A percentile compares a stretch with the other conserved stretches of the same genome.
Conservation (phyloP, 768 basidiomycete species). For the Suillus plorans region DNA sequence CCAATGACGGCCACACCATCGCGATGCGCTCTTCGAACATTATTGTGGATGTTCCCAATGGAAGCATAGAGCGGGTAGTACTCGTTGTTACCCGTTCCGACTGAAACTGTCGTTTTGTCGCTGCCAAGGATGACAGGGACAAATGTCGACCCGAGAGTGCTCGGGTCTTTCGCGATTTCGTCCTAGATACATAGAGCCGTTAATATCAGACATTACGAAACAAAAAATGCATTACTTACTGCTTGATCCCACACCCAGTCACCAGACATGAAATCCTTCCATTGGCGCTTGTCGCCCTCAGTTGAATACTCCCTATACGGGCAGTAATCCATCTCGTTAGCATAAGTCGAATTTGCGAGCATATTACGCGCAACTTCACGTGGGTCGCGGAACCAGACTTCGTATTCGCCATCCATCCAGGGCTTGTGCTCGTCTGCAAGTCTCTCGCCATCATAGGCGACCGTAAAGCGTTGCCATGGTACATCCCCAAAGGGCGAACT, state of each 20-base stretch:
- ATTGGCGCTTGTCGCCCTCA: neutral
- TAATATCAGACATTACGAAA: neutral
- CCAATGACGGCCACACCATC: too few species aligned
- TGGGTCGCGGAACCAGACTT: neutral
- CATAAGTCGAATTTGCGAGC: neutral
- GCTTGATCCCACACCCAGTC: neutral
- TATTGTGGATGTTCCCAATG: slow-evolving; percentile 22
- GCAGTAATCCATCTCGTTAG: neutral
- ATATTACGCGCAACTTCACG: neutral
- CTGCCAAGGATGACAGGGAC: slow-evolving; percentile 23
- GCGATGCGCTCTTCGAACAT: too few species aligned
- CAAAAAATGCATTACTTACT: neutral
- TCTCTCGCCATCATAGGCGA: neutral
- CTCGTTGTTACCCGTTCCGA: slow-evolving; percentile 22
- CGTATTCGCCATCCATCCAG: neutral
- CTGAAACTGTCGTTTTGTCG: slow-evolving; percentile 29
- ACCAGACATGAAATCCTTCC: neutral
- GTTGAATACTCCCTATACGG: too few species aligned
- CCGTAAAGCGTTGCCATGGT: neutral
- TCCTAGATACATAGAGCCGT: slow-evolving; percentile 16
- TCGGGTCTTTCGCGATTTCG: slow-evolving; percentile 18
- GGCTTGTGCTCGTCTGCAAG: neutral
- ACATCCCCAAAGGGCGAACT: neutral
- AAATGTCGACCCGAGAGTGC: slow-evolving; percentile 18
- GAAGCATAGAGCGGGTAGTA: slow-evolving; percentile 26